These are phyloP conservation scores for Xylaria sp. DNA, from an alignment of 2,329 filamentous ascomycete species.

Conservation along the genomic window DNA sequence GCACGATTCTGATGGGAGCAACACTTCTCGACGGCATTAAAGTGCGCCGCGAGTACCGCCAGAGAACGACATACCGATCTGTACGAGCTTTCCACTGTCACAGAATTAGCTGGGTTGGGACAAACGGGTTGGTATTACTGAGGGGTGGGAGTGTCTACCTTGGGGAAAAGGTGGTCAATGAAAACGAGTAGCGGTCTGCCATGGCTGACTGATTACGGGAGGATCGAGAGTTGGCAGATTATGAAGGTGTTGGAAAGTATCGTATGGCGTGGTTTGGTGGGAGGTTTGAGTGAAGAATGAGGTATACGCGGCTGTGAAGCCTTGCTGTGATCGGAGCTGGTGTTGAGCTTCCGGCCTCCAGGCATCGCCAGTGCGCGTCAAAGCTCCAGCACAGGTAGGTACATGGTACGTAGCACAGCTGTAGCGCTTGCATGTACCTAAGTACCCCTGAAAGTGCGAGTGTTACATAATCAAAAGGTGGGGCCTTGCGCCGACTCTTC, in stretches of 20 bases:
- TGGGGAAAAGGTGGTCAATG: conserved; percentile 98
- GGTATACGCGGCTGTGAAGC: conserved; percentile 38
- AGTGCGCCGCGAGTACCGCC: conserved; percentile 1
- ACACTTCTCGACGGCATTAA: neutral
- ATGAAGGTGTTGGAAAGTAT: conserved; percentile 4
- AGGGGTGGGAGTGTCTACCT: conserved; percentile 72
- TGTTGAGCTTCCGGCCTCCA: conserved; percentile 38
- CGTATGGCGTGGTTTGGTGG: conserved; percentile 18
- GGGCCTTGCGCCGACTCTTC: neutral
- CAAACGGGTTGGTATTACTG: conserved; percentile 43
- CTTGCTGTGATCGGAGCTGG: conserved; percentile 35
- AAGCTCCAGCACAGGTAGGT: conserved; percentile 33
- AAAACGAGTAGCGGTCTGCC: conserved; percentile 99
- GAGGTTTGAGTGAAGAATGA: conserved; percentile 21
- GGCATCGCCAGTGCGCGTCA: conserved; percentile 44
- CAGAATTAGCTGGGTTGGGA: conserved; percentile 55
- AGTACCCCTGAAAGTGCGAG: neutral
- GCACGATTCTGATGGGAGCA: conserved; percentile 11
- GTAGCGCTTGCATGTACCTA: conserved; percentile 1
- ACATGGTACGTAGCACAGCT: conserved; percentile 16
- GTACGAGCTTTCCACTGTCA: conserved; percentile 93
- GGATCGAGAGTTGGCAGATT: conserved; percentile 25
- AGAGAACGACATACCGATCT: conserved; percentile 77
- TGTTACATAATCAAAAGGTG: conserved; percentile 8
- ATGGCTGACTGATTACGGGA: conserved; percentile 62